Percentiles rank a stretch among this genome's conserved stretches.
Conservation (phyloP, 2,329 filamentous ascomycete genomes). For the Leptographium radiaticola region DNA sequence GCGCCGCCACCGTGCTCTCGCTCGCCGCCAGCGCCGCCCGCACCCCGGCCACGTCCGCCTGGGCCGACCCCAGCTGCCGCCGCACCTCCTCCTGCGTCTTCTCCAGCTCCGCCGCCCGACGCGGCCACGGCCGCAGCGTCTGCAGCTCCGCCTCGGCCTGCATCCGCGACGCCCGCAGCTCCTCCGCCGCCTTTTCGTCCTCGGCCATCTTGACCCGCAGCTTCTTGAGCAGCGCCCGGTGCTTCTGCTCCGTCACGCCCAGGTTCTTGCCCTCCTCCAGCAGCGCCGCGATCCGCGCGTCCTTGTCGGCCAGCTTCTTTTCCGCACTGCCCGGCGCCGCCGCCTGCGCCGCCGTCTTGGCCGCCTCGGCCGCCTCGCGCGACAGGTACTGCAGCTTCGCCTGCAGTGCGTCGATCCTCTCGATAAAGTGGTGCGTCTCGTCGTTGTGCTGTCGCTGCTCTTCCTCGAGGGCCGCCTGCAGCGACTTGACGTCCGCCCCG, state of each 20-base stretch:
- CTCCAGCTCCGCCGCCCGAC: slow-evolving; percentile 39
- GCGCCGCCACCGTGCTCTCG: slow-evolving; percentile 50
- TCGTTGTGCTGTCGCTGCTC: slow-evolving; percentile 52
- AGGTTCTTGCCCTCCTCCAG: slow-evolving; percentile 89
- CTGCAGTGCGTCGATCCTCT: slow-evolving; percentile 84
- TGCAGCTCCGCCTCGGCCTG: slow-evolving; percentile 40
- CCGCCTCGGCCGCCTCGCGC: slow-evolving; percentile 62
- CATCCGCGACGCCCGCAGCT: slow-evolving; percentile 46
- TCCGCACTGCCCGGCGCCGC: slow-evolving; percentile 54
- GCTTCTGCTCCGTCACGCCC: slow-evolving; percentile 74
- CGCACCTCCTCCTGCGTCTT: slow-evolving; percentile 38
- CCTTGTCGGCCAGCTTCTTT: slow-evolving; percentile 75
- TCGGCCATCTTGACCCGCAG: slow-evolving; percentile 53
- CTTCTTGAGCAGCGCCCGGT: slow-evolving; percentile 72
- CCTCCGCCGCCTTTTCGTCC: slow-evolving; percentile 50
- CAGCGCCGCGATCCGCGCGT: slow-evolving; percentile 76
- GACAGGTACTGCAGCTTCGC: slow-evolving; percentile 83
- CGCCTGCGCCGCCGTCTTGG: slow-evolving; percentile 52
- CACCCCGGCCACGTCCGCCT: slow-evolving; percentile 35
- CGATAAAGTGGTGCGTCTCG: slow-evolving; percentile 71
- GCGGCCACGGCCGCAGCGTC: slow-evolving; percentile 31
- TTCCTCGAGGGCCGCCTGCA: slow-evolving; percentile 22
- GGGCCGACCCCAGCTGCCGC: slow-evolving; percentile 22
- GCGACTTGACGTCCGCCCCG: slow-evolving; percentile 18
- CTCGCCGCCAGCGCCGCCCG: slow-evolving; percentile 50